These are phyloP conservation scores for Globisporangium canariense DNA, from an alignment of 352 stramenopile genomes.

Conservation along the genomic window DNA sequence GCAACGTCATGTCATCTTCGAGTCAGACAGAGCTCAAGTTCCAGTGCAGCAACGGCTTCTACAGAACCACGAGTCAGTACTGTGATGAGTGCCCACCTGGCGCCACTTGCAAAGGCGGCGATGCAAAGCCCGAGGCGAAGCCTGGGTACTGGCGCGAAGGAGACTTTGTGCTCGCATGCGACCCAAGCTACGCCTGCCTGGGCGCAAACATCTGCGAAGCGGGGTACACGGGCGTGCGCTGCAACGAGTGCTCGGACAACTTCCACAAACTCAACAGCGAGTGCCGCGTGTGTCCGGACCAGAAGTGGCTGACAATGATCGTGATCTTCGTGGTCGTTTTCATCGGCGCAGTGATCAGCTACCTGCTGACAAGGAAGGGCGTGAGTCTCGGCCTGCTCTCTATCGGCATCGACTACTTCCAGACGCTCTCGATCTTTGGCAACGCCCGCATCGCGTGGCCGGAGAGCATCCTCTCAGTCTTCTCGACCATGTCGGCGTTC, in stretches of 20 bases:
- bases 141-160: conserved; percentile 56
- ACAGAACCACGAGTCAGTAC: conserved; percentile 36
- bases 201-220: conserved; percentile 43
- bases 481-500: conserved; percentile 68
- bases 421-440: conserved; percentile 83
- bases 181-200: conserved; percentile 53
- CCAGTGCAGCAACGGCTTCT: conserved; percentile 57
- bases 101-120: conserved; percentile 46
- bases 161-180: conserved; percentile 48
- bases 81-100: conserved; percentile 53
- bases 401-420: conserved; percentile 85
- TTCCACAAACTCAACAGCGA: conserved; percentile 67
- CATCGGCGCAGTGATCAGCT: conserved; percentile 47
- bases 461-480: conserved; percentile 48
- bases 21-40: conserved; percentile 67
- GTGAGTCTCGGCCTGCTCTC: conserved; percentile 70
- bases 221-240: conserved; percentile 45
- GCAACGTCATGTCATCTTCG: conserved; percentile 49
- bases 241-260: conserved; percentile 38
- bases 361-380: conserved; percentile 52
- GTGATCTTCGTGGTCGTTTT: conserved; percentile 49
- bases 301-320: conserved; percentile 53
- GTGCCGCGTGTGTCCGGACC: conserved; percentile 47
- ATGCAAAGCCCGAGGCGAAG: conserved; percentile 39
- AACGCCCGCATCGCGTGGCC: conserved; percentile 72